Evolutionary conservation across 306 rosid species (phyloP), one percentile per base, ranked within the genome.

Genomic region (Inga laurina): DNA sequence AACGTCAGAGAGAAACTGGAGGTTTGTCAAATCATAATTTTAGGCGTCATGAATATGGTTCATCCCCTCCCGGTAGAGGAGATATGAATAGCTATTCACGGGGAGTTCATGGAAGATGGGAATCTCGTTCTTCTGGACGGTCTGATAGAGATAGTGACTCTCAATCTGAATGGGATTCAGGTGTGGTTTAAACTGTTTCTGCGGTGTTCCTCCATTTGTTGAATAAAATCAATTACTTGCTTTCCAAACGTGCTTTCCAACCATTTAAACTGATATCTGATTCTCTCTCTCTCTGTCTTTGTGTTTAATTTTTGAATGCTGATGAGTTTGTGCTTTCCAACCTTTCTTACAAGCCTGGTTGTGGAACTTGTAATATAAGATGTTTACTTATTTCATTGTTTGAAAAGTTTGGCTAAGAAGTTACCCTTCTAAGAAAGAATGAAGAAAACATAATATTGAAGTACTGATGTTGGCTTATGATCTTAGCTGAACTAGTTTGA

Each of bases 51-150:
- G 97, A 94, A 39, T 88, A 87, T 82, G 87, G 97, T 74, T 88
- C 97, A 74, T 94, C 99, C 51, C 99, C 99, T 74, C 99, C 98
- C 78, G 88, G 87, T 66, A 89, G 87, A 84, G 97, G 93, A 59
- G 99, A 93, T 71, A 59, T 49, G 15, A 85, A 70, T 84, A 85
- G 88, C 84, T 83, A 85, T 91, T 87, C 94, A 5, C 86, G 97
- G 57, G 93, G 94, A 62, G 77, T 43, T 56, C 97, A 85, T 72
- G 99, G 97, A 88, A 97, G 87, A 85, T 92, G 97, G 98, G 98
- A 92, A 54, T 69, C 91, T 87, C 97, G 91, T 75, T 84, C 98
- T 77, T 89, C 97, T 69, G 97, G 90, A 81, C 87, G 89, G 79
- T 85, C 92, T 45, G 99, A 93, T 78, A 91, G 45, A 86, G 98